Evolutionary conservation across 257 asterid species (phyloP), one percentile per base, ranked within the genome.

Genomic region (Rehmannia glutinosa): DNA sequence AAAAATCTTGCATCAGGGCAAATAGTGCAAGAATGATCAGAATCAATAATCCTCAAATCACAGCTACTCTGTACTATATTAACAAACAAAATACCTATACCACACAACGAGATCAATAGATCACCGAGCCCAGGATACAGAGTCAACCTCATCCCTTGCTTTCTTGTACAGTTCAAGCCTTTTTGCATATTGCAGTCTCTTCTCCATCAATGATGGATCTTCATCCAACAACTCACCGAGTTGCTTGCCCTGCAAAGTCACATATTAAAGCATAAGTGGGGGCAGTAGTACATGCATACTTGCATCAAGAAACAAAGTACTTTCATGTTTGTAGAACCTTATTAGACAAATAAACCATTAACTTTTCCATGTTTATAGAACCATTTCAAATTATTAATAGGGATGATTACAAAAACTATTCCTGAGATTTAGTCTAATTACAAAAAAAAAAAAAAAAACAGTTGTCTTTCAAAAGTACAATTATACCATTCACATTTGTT

Each of bases 201-300:
- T 91, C 82, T 84, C 98, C 95, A 91, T 91, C 84, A 91, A 71
- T 5, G 96, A 66, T 0, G 98, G 96, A 78, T 91, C 98, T 79
- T 91, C 98, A 17, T 91, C 95, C 55, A 91, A 68, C 53, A 91
- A 66, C 0, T 83, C 87, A 1, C 74, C 77, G 0, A 91, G 95
- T 46, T 82, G 84, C 76, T 85, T 79, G 5, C 90, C 96, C 98
- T 91, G 88, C 47, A 24, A 75, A n/a, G 67, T 49, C 45, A 64
- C 57, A 32, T 66, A 70, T 9, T n/a, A 3, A 63, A 42, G 23
- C n/a, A n/a, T n/a, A n/a, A n/a, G n/a, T n/a, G n/a, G n/a, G n/a
- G n/a, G n/a, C n/a, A n/a, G n/a, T n/a, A n/a, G n/a, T n/a, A n/a
- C n/a, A n/a, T n/a, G n/a, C n/a, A n/a, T n/a, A n/a, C n/a, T n/a